A percentile compares a stretch with the other conserved stretches of the same genome.
Evolutionary conservation across 2,329 filamentous ascomycete species (phyloP).

Genomic region (Oidium heveae): DNA sequence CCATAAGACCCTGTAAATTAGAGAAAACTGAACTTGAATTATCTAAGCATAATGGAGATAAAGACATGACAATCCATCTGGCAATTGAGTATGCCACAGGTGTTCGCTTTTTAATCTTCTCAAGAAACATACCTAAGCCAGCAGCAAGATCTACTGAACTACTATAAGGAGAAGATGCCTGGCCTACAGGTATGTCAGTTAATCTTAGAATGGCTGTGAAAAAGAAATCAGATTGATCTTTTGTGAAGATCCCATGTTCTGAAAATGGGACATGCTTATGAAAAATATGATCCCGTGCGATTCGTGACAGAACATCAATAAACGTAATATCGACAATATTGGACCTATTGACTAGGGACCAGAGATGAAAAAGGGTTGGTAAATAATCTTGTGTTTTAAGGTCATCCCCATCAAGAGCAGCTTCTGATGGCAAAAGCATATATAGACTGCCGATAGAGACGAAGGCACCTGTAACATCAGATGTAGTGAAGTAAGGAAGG

Average conservation of each 20-base stretch:
- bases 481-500: conserved; percentile 73
- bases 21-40: conserved; percentile 57
- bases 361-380: conserved; percentile 87
- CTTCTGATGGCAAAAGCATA: conserved; percentile 61
- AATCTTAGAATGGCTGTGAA: conserved; percentile 78
- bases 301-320: conserved; percentile 67
- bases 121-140: conserved; percentile 63
- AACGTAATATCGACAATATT: conserved; percentile 69
- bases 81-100: conserved; percentile 81
- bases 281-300: conserved; percentile 61
- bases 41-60: conserved; percentile 63
- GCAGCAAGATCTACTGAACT: conserved; percentile 53
- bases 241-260: conserved; percentile 73
- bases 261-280: conserved; percentile 56
- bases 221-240: conserved; percentile 73
- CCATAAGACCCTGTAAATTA: conserved; percentile 71
- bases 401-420: conserved; percentile 43
- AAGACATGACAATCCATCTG: conserved; percentile 73
- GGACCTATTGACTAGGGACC: conserved; percentile 79
- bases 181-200: conserved; percentile 87
- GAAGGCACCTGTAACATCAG: conserved; percentile 75
- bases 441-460: conserved; percentile 79
- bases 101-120: conserved; percentile 83
- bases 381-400: conserved; percentile 75
- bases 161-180: conserved; percentile 82